phyloP scores from a whole-genome alignment of 2,329 filamentous ascomycete species.

The Pseudogymnoascus sp. region DNA sequence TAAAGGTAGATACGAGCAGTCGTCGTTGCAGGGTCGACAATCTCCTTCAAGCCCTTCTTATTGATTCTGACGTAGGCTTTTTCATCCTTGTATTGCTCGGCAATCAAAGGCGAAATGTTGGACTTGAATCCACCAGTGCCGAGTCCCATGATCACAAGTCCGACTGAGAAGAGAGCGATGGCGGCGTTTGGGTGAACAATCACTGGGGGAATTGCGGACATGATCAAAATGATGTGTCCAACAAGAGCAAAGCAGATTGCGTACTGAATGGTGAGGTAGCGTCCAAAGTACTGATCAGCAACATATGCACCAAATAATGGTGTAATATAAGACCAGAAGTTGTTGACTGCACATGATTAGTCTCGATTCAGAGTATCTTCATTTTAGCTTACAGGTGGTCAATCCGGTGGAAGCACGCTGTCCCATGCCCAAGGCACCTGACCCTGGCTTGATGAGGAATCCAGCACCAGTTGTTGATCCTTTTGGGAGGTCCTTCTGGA shows the following conservation, averaged over 20 bases:
- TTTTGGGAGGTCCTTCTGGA: background rate
- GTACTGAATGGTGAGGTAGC: slow-evolving; percentile 47
- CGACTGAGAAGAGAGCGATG: slow-evolving; percentile 52
- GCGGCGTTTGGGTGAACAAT: slow-evolving; percentile 44
- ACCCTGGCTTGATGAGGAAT: slow-evolving; percentile 25
- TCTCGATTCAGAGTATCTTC: slow-evolving; percentile 14
- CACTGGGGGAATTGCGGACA: slow-evolving; percentile 52
- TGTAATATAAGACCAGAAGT: slow-evolving; percentile 43
- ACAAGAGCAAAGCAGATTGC: slow-evolving; percentile 49
- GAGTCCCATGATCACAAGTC: slow-evolving; percentile 57
- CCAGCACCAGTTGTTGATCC: slow-evolving; percentile 35
- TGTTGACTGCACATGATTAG: slow-evolving; percentile 31
- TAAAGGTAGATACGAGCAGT: slow-evolving; percentile 55
- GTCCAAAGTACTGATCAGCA: slow-evolving; percentile 58
- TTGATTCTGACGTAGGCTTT: slow-evolving; percentile 41
- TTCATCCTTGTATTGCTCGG: slow-evolving; percentile 50
- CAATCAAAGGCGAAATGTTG: slow-evolving; percentile 57
- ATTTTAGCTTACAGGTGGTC: slow-evolving; percentile 27
- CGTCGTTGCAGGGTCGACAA: slow-evolving; percentile 52
- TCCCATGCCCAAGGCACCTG: slow-evolving; percentile 36
- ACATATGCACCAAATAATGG: slow-evolving; percentile 45
- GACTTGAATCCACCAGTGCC: slow-evolving; percentile 66
- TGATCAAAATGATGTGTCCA: slow-evolving; percentile 56
- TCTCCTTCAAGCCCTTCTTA: slow-evolving; percentile 48
- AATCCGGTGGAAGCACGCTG: slow-evolving; percentile 41